Percentiles rank a stretch among this genome's conserved stretches.
Conservation (phyloP, 2,329 filamentous ascomycete genomes). For the Talaromyces sp. region DNA sequence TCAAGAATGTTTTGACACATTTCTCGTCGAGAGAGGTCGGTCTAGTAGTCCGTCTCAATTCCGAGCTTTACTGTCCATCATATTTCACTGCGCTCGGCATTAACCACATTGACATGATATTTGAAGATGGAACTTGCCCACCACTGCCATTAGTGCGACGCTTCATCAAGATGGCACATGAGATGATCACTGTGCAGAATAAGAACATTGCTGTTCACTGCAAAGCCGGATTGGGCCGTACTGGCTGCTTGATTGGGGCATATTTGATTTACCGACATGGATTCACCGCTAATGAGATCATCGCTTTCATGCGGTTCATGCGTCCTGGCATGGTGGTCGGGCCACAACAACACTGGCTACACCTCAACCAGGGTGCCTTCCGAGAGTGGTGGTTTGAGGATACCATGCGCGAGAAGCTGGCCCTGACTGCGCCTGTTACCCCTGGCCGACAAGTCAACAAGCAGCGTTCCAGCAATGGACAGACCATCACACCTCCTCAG, state of each 20-base stretch:
- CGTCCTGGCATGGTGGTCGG: constrained; percentile 97
- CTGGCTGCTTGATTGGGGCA: constrained; percentile 92
- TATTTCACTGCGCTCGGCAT: constrained; percentile 96
- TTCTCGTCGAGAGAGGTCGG: constrained; percentile 86
- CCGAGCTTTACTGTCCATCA: constrained; percentile 90
- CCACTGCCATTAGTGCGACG: constrained; percentile 83
- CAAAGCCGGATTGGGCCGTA: constrained; percentile 93
- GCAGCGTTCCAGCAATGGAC: constrained; percentile 63
- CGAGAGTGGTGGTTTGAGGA: constrained; percentile 94
- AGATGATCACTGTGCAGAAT: constrained; percentile 86
- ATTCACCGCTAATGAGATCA: constrained; percentile 95
- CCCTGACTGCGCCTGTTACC: constrained; percentile 60
- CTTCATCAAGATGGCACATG: constrained; percentile 91
- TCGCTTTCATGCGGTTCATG: constrained; percentile 99
- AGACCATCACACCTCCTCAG: constrained; percentile 73
- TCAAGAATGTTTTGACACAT: constrained; percentile 93
- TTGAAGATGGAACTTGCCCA: constrained; percentile 96
- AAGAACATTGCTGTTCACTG: constrained; percentile 96
- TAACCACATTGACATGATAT: constrained; percentile 97
- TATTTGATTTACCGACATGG: constrained; percentile 97
- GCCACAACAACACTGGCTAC: constrained; percentile 97
- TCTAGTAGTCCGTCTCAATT: constrained; percentile 91
- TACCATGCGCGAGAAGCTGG: constrained; percentile 74
- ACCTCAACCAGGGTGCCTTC: constrained; percentile 94
- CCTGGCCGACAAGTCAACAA: constrained; percentile 52